phyloP scores from a whole-genome alignment of 1,284 basidiomycete species.

The Ceratobasidium papillatum region DNA sequence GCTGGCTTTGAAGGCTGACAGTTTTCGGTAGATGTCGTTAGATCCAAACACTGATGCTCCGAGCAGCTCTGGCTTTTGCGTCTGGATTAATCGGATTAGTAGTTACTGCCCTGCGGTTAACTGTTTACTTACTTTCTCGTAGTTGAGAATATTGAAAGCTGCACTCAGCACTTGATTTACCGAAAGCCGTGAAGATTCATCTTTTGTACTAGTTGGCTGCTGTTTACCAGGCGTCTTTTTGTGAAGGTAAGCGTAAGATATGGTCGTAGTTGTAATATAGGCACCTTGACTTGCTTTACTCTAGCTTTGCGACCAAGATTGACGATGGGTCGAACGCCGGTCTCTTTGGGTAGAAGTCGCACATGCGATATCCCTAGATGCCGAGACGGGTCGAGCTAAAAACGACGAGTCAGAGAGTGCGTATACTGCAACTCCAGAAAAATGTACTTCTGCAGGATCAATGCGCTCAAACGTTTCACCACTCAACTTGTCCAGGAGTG shows the following conservation, averaged over 20 bases:
- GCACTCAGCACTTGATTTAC: constrained; percentile 88
- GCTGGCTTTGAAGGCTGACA: constrained; percentile 75
- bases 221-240: background rate
- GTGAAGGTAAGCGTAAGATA: background rate
- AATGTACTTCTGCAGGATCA: constrained; percentile 63
- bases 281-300: constrained; percentile 16
- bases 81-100: constrained; percentile 55
- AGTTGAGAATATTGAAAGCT: constrained; percentile 84
- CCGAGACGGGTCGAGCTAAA: constrained; percentile 20
- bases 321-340: constrained; percentile 93
- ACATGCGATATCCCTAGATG: constrained; percentile 69
- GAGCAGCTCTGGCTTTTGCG: constrained; percentile 67
- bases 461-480: constrained; percentile 66
- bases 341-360: constrained; percentile 92
- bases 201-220: background rate
- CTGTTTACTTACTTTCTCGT: constrained; percentile 71
- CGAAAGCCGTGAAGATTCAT: constrained; percentile 54
- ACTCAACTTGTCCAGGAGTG: constrained; percentile 78
- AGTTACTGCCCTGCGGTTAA: background rate
- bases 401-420: background rate
- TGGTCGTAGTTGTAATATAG: background rate
- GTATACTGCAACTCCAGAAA: background rate
- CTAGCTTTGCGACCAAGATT: constrained; percentile 77
- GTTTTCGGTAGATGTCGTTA: constrained; percentile 78
- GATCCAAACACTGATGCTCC: constrained; percentile 86